Evolutionary conservation across 108 stramenopile species (phyloP).

Genomic region (Pinguiococcus pyrenoidosus): DNA sequence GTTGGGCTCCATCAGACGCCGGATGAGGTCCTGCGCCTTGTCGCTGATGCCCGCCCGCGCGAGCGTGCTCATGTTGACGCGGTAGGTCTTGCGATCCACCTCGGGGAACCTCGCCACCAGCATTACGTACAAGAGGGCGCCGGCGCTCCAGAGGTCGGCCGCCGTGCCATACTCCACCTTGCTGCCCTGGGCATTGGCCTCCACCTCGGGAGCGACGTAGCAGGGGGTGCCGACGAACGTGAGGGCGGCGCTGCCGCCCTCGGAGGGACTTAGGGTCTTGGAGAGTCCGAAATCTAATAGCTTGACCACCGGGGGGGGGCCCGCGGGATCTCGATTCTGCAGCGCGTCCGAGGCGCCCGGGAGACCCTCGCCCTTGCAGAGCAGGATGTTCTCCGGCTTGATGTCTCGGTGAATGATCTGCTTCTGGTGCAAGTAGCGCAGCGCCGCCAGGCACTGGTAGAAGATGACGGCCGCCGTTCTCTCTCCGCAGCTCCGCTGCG

Average conservation of each 20-base stretch:
- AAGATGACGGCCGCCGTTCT: constrained; percentile 26
- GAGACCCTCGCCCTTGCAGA: no score
- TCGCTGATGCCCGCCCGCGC: constrained; percentile 8
- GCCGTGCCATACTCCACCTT: constrained; percentile 24
- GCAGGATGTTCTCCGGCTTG: constrained; percentile 37
- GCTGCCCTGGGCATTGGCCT: constrained; percentile 18
- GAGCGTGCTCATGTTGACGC: constrained; percentile 7
- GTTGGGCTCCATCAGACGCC: constrained; percentile 22
- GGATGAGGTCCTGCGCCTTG: constrained; percentile 29
- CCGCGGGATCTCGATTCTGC: no score
- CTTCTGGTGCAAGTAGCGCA: constrained; percentile 30
- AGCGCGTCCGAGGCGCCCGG: no score
- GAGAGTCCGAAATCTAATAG: constrained; percentile 36
- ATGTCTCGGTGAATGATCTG: constrained; percentile 31
- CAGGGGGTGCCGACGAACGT: constrained; percentile 40
- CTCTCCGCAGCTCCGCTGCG: constrained; percentile 16
- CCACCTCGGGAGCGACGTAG: constrained; percentile 36
- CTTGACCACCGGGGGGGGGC: constrained; percentile 11
- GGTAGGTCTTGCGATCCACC: constrained; percentile 11
- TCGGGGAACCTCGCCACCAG: constrained; percentile 41
- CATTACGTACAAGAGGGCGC: constrained; percentile 35
- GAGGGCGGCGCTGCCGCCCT: constrained; percentile 25
- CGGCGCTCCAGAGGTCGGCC: constrained; percentile 35
- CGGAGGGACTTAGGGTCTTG: constrained; percentile 18
- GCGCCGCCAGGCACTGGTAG: constrained; percentile 22